Evolutionary conservation across 768 basidiomycete genomes (phyloP), one percentile per base, ranked within the genome.

Genomic region (Cystobasidium tubakii): DNA sequence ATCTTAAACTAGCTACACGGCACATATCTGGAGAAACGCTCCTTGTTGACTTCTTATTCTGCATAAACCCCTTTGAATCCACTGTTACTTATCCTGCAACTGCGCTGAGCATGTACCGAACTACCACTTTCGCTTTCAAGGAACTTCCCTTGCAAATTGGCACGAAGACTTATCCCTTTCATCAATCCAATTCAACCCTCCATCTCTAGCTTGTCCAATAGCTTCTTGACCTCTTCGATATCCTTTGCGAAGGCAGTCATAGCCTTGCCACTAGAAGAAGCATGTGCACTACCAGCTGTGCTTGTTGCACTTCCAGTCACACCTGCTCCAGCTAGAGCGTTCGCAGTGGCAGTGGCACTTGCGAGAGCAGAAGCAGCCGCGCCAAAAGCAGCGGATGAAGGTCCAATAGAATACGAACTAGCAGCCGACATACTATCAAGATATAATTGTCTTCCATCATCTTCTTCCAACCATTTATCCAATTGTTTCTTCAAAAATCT

Each of bases 381-480:
- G 42, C 33, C 19, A 36, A 33, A 9, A 53, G 10, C n/a, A 34
- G 66, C 29, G 12, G 31, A 25, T 21, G 15, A 17, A 1, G 7
- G 33, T 65, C 33, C 12, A 60, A 21, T 12, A 60, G 57, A 19
- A 63, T 63, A 34, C 2, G 23, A 9, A 7, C 62, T 33, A 53
- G 54, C 55, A 29, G 55, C 79, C 0, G 82, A 78, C 1, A 86
- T 87, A 4, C 82, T 55, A 62, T 75, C 69, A 23, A 17, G 4
- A 23, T 36, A 25, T 43, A 71, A 60, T 6, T 19, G 15, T 36
- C 83, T 85, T 1, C 89, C 89, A 77, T 95, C 92, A 78, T 95
- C 92, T 69, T 85, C 81, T 2, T 81, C 78, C 42, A 90, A 83
- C 91, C 91, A 96, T 72, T 86, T 83, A 77, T 92, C 88, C 53